These are phyloP conservation scores for Penicillium subrubescens DNA, from an alignment of 495 filamentous ascomycete genomes.

Conservation along the genomic window DNA sequence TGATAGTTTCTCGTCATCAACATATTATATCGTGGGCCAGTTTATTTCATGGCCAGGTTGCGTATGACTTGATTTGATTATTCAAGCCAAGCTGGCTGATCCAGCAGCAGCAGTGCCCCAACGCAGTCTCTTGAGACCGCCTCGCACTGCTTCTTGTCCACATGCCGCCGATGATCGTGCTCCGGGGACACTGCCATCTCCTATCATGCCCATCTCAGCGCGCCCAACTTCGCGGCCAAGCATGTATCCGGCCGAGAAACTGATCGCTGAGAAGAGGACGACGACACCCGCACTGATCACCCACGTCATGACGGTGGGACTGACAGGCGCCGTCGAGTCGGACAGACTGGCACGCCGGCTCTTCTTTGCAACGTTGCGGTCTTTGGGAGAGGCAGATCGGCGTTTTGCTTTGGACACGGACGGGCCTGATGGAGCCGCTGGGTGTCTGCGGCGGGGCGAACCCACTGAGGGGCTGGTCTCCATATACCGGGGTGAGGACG, in stretches of 20 bases:
- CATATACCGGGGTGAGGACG: constrained; percentile 17
- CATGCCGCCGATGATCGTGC: constrained; percentile 41
- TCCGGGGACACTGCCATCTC: constrained; percentile 32
- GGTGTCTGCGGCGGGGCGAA: constrained; percentile 24
- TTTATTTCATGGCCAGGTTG: not conserved
- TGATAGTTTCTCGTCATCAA: constrained; percentile 6
- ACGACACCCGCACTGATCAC: constrained; percentile 90
- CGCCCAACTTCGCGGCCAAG: constrained; percentile 81
- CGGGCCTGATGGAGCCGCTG: constrained; percentile 24
- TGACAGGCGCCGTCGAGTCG: constrained; percentile 29
- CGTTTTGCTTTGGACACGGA: constrained; percentile 48
- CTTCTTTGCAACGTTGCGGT: constrained; percentile 57
- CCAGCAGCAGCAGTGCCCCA: constrained; percentile 45
- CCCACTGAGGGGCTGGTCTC: constrained; percentile 27
- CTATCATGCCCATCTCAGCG: constrained; percentile 56
- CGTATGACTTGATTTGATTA: constrained; percentile 5
- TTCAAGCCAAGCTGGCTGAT: constrained; percentile 39
- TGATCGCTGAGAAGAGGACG: constrained; percentile 85
- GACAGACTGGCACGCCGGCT: constrained; percentile 44
- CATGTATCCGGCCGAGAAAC: constrained; percentile 91
- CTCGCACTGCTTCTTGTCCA: constrained; percentile 47
- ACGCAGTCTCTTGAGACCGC: constrained; percentile 45
- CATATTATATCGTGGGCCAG: constrained; percentile 4
- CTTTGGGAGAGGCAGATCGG: constrained; percentile 56
- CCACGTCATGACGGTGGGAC: constrained; percentile 85